Percentiles rank a stretch among this genome's conserved stretches.
Evolutionary conservation across 495 filamentous ascomycete species (phyloP).

Genomic region (Cercophora newfieldiana): DNA sequence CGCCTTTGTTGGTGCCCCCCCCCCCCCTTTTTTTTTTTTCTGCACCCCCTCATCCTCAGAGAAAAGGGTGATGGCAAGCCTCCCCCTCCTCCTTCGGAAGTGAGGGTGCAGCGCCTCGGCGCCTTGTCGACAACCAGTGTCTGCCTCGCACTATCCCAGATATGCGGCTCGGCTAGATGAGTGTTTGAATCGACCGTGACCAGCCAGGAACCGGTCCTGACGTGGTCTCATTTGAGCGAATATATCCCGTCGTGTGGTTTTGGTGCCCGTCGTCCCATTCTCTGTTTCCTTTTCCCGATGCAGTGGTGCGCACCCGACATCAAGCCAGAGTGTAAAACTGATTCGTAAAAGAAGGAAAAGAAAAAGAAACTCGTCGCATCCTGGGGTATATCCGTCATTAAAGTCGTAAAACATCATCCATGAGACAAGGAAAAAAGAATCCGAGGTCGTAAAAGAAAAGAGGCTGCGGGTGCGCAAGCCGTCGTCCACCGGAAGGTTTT

Average conservation of each 20-base stretch:
- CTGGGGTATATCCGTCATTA: constrained; percentile 39
- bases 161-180: constrained; percentile 39
- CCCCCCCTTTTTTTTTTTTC: too few relatives aligned
- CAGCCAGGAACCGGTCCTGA: constrained; percentile 28
- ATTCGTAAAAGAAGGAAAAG: constrained; percentile 30
- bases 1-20: constrained; percentile 13
- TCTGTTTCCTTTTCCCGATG: constrained; percentile 26
- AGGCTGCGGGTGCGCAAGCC: constrained; percentile 30
- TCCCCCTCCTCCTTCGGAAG: background rate
- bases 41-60: background rate
- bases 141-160: constrained; percentile 42
- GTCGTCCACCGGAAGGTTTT: constrained; percentile 8
- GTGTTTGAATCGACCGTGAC: constrained; percentile 23
- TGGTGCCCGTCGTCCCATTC: constrained; percentile 30
- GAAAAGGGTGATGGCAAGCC: background rate
- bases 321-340: constrained; percentile 34
- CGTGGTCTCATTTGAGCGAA: constrained; percentile 26
- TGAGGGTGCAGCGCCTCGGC: constrained; percentile 28
- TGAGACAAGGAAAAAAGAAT: constrained; percentile 40
- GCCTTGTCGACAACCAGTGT: constrained; percentile 50
- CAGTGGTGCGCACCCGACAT: constrained; percentile 33
- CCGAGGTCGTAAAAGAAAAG: constrained; percentile 33
- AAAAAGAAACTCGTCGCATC: constrained; percentile 36
- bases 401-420: constrained; percentile 48
- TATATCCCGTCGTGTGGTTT: constrained; percentile 21